Percentiles rank a stretch among this genome's conserved stretches.
Conservation (phyloP, 306 rosid species). For the Cucurbita ficifolia region DNA sequence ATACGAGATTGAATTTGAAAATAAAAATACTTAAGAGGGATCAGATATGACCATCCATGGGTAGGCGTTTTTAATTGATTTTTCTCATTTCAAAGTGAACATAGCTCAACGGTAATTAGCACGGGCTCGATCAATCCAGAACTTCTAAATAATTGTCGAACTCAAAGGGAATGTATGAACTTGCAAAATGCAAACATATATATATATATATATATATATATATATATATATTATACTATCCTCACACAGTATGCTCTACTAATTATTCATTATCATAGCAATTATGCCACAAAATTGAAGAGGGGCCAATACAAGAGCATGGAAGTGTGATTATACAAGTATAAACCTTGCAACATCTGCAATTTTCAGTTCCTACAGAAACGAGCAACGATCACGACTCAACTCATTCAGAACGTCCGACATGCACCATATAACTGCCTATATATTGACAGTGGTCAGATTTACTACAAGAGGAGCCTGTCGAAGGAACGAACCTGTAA, state of each 20-base stretch:
- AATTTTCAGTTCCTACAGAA: neutral
- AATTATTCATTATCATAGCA: neutral
- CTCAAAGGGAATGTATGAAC: neutral
- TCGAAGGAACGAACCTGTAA: neutral
- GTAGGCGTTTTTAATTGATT: neutral
- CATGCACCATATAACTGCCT: neutral
- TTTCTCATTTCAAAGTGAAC: neutral
- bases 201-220: neutral
- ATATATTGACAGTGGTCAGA: neutral
- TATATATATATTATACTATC: neutral
- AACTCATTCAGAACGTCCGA: neutral
- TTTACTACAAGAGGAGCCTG: neutral
- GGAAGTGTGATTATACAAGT: slow-evolving; percentile 2
- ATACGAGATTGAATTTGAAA: neutral
- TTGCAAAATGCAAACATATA: neutral
- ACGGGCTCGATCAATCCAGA: no score
- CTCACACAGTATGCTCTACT: neutral
- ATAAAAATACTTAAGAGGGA: neutral
- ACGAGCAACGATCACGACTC: neutral
- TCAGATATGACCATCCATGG: neutral
- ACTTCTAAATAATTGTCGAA: no score
- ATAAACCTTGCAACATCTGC: neutral
- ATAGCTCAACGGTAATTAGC: no score
- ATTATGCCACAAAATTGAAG: slow-evolving; percentile 6
- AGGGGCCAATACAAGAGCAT: neutral